Conservation (phyloP, 2,329 filamentous ascomycete genomes). For the Huntiella abstrusa region DNA sequence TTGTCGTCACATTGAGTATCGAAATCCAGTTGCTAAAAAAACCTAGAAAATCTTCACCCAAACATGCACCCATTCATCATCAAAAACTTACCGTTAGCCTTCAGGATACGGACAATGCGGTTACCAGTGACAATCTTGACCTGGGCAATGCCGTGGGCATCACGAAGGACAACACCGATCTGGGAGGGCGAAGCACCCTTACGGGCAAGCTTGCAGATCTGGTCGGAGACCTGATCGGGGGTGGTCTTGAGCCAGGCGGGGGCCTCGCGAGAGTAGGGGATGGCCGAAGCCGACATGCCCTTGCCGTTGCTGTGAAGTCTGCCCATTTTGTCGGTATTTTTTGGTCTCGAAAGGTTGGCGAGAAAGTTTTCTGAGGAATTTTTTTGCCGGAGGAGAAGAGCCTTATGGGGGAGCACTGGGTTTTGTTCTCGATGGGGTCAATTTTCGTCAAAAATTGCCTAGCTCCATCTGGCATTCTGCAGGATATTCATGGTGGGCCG, state of each 20-base stretch:
- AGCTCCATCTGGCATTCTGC: constrained; percentile 2
- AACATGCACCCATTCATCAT: no score
- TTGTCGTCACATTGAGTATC: constrained; percentile 13
- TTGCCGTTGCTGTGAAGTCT: constrained; percentile 99
- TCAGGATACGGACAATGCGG: constrained; percentile 99
- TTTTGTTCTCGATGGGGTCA: neutral
- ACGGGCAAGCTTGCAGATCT: constrained; percentile 97
- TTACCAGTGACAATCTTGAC: constrained; percentile 97
- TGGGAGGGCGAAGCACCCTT: constrained; percentile 97
- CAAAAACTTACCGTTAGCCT: constrained; percentile 73
- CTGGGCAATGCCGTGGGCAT: constrained; percentile 94
- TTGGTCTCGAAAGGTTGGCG: constrained; percentile 16
- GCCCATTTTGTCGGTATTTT: constrained; percentile 55
- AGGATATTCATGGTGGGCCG: constrained; percentile 15
- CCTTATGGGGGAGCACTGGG: no score
- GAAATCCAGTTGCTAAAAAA: constrained; percentile 12
- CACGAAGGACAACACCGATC: constrained; percentile 94
- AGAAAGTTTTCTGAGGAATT: constrained; percentile 11
- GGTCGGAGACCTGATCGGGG: constrained; percentile 93
- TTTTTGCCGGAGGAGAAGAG: neutral
- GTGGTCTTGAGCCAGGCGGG: constrained; percentile 98
- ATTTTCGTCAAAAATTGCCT: constrained; percentile 1
- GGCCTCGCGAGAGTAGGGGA: constrained; percentile 88
- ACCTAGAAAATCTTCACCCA: no score
- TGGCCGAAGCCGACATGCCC: constrained; percentile 88